Conservation (phyloP, 371 early-diverging fungal species). For the Rhizopus sp. region DNA sequence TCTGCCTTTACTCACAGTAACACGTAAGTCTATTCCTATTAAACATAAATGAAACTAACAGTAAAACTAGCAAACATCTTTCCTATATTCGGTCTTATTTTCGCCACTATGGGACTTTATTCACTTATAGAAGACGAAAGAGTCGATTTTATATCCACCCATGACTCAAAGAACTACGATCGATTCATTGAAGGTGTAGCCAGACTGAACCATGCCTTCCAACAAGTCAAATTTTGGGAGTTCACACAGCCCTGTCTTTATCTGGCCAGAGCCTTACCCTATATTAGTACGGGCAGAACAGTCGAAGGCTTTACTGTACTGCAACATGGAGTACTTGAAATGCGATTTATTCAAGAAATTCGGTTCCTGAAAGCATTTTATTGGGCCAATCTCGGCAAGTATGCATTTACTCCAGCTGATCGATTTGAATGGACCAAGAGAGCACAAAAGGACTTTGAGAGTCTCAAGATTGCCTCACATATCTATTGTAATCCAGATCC, state of each 20-base stretch:
- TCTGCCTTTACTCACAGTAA: conserved; percentile 39
- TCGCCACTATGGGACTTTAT: conserved; percentile 47
- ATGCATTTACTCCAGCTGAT: conserved; percentile 46
- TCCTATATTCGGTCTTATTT: conserved; percentile 45
- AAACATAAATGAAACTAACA: background rate
- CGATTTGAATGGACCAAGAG: conserved; percentile 46
- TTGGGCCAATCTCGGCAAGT: conserved; percentile 47
- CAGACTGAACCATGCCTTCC: conserved; percentile 44
- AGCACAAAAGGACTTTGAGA: conserved; percentile 34
- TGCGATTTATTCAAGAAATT: conserved; percentile 51
- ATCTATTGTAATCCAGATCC: conserved; percentile 48
- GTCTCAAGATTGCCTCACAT: conserved; percentile 35
- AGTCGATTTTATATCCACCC: conserved; percentile 28
- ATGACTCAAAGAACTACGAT: conserved; percentile 34
- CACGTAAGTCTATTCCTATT: conserved; percentile 29
- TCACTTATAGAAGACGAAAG: conserved; percentile 39
- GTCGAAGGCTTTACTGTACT: conserved; percentile 50
- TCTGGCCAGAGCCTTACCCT: conserved; percentile 47
- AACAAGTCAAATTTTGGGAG: conserved; percentile 53
- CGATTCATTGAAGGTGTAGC: conserved; percentile 38
- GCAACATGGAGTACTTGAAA: conserved; percentile 45
- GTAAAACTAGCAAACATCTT: conserved; percentile 36
- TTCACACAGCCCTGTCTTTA: conserved; percentile 49
- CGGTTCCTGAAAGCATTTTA: conserved; percentile 47
- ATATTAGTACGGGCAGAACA: conserved; percentile 46